These are phyloP conservation scores for Monilinia aucupariae DNA, from an alignment of 2,329 filamentous ascomycete species.

Conservation along the genomic window DNA sequence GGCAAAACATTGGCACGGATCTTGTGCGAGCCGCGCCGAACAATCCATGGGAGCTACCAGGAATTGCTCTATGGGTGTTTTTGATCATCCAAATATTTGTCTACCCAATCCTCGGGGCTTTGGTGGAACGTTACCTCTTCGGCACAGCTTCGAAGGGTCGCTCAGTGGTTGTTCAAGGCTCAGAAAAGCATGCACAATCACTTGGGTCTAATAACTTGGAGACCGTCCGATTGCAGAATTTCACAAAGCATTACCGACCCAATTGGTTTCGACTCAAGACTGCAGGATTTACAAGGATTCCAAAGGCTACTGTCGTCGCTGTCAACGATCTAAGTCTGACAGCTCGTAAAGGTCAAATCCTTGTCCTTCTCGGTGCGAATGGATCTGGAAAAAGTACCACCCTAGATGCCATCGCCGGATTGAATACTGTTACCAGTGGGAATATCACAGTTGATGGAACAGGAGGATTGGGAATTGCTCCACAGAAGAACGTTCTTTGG, in stretches of 20 bases:
- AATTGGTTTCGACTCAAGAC: slow-evolving; percentile 52
- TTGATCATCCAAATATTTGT: slow-evolving; percentile 69
- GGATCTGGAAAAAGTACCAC: slow-evolving; percentile 89
- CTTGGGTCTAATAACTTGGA: slow-evolving; percentile 24
- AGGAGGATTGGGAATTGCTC: slow-evolving; percentile 78
- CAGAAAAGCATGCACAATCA: not conserved
- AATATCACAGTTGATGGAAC: slow-evolving; percentile 71
- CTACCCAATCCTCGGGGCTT: slow-evolving; percentile 69
- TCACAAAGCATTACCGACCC: slow-evolving; percentile 74
- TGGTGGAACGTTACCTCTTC: slow-evolving; percentile 69
- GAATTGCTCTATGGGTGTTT: slow-evolving; percentile 73
- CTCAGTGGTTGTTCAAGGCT: slow-evolving; percentile 41
- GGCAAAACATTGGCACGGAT: slow-evolving; percentile 52
- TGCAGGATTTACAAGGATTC: slow-evolving; percentile 30
- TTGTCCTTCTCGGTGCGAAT: slow-evolving; percentile 82
- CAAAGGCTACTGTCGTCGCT: slow-evolving; percentile 66
- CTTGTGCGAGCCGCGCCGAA: slow-evolving; percentile 57
- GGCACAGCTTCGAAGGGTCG: slow-evolving; percentile 64
- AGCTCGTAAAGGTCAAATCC: slow-evolving; percentile 72
- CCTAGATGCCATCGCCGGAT: slow-evolving; percentile 78
- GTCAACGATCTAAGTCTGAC: slow-evolving; percentile 68
- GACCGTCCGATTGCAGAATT: slow-evolving; percentile 65
- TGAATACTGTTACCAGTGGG: slow-evolving; percentile 71
- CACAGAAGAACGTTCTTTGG: slow-evolving; percentile 93
- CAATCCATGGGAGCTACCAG: slow-evolving; percentile 63